These are phyloP conservation scores for Schizosaccharomyces versatilis DNA, from an alignment of 1,139 yeast genomes.

Conservation along the genomic window DNA sequence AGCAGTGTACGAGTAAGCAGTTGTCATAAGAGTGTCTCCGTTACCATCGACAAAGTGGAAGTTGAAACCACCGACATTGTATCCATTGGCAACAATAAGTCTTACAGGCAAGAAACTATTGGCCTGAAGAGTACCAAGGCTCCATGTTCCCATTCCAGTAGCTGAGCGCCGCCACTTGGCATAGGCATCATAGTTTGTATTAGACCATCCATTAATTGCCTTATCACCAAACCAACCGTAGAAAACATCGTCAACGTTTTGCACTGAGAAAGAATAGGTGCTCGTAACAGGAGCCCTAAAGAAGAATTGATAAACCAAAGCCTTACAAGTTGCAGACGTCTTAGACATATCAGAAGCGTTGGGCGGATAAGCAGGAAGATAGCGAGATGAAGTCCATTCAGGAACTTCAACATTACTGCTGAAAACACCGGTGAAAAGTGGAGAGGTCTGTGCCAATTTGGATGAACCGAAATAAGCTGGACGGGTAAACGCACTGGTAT, in stretches of 20 bases:
- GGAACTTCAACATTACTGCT: not conserved
- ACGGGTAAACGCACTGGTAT: not conserved
- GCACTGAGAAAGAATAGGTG: no score
- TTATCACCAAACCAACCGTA: no score
- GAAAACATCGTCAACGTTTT: no score
- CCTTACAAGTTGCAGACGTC: not conserved
- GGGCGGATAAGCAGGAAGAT: not conserved
- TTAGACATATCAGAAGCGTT: not conserved
- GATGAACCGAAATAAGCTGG: not conserved
- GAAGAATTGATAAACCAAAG: not conserved
- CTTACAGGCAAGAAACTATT: no score
- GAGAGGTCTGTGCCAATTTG: not conserved
- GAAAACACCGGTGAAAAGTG: not conserved
- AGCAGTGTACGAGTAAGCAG: no score
- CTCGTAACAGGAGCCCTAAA: not conserved
- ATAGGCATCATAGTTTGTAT: no score
- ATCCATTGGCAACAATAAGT: no score
- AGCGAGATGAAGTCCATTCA: not conserved
- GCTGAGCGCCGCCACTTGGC: no score
- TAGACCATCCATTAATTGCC: no score
- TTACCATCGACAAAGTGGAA: not conserved
- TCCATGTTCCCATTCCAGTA: no score
- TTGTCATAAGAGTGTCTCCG: not conserved
- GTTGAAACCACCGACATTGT: no score
- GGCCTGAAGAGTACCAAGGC: no score